Evolutionary conservation across 2,329 filamentous ascomycete species (phyloP).

Genomic region (Colletotrichum sansevieriae): DNA sequence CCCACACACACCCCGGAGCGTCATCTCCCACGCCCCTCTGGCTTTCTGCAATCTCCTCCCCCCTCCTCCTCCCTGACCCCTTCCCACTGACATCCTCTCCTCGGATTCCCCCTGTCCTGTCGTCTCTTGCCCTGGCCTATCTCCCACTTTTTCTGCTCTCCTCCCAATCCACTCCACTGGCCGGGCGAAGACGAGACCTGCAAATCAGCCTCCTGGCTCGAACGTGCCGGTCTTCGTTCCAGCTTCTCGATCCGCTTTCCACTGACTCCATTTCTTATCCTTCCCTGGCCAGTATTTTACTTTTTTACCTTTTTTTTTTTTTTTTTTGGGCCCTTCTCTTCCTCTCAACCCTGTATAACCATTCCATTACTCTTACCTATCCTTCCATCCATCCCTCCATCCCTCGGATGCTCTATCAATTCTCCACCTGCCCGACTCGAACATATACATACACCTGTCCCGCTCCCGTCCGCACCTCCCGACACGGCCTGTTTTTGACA

Average conservation of each 20-base stretch:
- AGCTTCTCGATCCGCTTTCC: constrained; percentile 35
- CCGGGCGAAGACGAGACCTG: constrained; percentile 35
- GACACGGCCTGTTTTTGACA: constrained; percentile 27
- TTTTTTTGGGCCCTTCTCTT: not conserved
- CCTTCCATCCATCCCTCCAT: constrained; percentile 20
- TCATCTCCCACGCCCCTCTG: constrained; percentile 40
- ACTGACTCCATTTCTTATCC: constrained; percentile 32
- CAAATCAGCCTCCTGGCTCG: constrained; percentile 40
- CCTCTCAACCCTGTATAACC: constrained; percentile 19
- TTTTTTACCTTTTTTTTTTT: constrained; percentile 29
- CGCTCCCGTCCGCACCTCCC: constrained; percentile 7
- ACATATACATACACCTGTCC: constrained; percentile 17
- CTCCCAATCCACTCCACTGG: constrained; percentile 34
- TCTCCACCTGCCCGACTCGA: constrained; percentile 34
- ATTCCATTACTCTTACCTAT: constrained; percentile 24
- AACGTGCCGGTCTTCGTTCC: constrained; percentile 41
- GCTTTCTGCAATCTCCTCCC: constrained; percentile 29
- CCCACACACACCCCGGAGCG: constrained; percentile 27
- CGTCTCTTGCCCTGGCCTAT: constrained; percentile 36
- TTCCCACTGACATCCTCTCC: constrained; percentile 10
- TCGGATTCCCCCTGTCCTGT: constrained; percentile 15
- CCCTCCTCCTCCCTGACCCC: constrained; percentile 21
- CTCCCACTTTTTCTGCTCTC: constrained; percentile 29
- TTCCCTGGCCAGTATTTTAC: constrained; percentile 37
- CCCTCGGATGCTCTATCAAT: constrained; percentile 21